These are phyloP conservation scores for Inonotus obliquus DNA, from an alignment of 1,284 basidiomycete genomes.

Conservation along the genomic window DNA sequence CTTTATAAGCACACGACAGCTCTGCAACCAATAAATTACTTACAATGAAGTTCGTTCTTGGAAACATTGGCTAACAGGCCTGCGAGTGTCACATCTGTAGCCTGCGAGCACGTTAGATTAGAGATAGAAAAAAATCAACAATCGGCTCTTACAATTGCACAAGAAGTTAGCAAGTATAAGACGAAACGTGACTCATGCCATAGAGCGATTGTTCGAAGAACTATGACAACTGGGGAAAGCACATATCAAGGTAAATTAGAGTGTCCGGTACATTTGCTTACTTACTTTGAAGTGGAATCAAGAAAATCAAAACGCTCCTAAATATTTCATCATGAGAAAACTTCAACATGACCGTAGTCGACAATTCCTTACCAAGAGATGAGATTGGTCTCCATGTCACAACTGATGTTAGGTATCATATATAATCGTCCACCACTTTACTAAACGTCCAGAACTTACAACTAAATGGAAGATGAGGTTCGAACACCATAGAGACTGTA, in stretches of 20 bases:
- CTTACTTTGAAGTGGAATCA: conserved; percentile 6
- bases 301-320: conserved; percentile 4
- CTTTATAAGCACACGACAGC: not conserved
- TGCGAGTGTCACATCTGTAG: not conserved
- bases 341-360: not conserved
- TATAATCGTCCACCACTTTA: not conserved
- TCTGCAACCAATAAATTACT: not conserved
- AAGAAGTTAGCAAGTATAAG: not conserved
- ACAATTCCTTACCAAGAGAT: not conserved
- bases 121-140: not conserved
- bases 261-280: not conserved
- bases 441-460: not conserved
- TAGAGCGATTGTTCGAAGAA: not conserved
- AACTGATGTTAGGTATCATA: not conserved
- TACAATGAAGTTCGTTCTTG: not conserved
- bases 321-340: not conserved
- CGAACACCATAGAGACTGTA: not conserved
- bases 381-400: not conserved
- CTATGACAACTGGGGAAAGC: not conserved
- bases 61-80: not conserved
- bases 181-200: not conserved
- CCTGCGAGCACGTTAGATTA: not conserved
- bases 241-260: not conserved
- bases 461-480: not conserved
- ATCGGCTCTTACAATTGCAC: not conserved